Percentiles rank a stretch among this genome's conserved stretches.
These are phyloP conservation scores for Bifiguratus adelaidae DNA, from an alignment of 192 early-diverging fungal genomes.

Conservation along the genomic window DNA sequence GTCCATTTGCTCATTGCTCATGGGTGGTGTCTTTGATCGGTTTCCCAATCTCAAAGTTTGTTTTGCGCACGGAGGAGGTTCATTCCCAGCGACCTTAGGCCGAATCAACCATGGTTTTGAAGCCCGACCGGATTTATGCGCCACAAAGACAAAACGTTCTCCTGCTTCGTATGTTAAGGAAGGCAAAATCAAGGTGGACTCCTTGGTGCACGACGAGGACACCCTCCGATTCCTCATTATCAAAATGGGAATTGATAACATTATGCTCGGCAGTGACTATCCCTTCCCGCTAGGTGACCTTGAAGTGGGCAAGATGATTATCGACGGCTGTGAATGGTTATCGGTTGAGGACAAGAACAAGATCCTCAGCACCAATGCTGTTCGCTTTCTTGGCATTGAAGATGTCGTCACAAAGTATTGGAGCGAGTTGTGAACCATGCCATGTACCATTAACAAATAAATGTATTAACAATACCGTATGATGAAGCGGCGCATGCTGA, in stretches of 20 bases:
- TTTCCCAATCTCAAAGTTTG: constrained; percentile 47
- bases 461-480: no score
- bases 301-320: constrained; percentile 46
- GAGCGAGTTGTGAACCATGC: no score
- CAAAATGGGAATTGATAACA: constrained; percentile 47
- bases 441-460: no score
- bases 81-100: constrained; percentile 52
- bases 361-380: constrained; percentile 42
- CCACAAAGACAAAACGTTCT: constrained; percentile 34
- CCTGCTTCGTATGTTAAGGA: constrained; percentile 23
- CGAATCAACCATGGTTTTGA: constrained; percentile 58
- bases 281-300: constrained; percentile 46
- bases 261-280: constrained; percentile 53
- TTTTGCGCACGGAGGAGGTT: constrained; percentile 58
- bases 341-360: constrained; percentile 49
- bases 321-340: constrained; percentile 33
- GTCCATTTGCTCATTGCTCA: constrained; percentile 49
- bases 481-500: no score
- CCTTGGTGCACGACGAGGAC: constrained; percentile 55
- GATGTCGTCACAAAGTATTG: no score
- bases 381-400: constrained; percentile 40
- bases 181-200: constrained; percentile 39
- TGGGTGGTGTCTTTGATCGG: constrained; percentile 57
- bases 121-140: constrained; percentile 51
- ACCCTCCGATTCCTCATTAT: constrained; percentile 48